Evolutionary conservation across 2,329 filamentous ascomycete species (phyloP), one percentile per base, ranked within the genome.

Genomic region (Didymella arachidicola): DNA sequence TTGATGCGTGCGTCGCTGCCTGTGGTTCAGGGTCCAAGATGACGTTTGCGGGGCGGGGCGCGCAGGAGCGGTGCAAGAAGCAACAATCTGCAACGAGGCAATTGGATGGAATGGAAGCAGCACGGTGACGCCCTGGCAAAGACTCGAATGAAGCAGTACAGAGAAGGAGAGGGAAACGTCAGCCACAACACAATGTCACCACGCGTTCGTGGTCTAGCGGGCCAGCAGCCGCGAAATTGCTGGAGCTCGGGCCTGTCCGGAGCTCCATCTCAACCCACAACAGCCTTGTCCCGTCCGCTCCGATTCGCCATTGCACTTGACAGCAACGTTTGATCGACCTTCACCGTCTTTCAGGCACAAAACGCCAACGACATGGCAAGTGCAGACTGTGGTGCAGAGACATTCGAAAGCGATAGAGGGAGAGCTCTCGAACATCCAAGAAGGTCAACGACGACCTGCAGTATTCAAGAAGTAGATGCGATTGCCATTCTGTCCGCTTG

Each of bases 41-140:
- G 45, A 52, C 53, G 55, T 60, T 65, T 69, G 67, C 68, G 67
- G 64, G 52, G 41, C 39, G 65, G 64, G 52, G 36, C 43, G 38
- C 46, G 54, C 57, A 57, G 60, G 53, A 61, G 55, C 50, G 62
- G 46, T 52, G 52, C 53, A 59, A 62, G 42, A 53, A 42, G 45
- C 45, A 59, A 46, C 39, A 59, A 59, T 59, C 30, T 60, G 47
- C 47, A 55, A 43, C 25, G 46, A 46, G 52, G 57, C 42, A 48
- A 53, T 39, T 44, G 47, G 26, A 30, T 29, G 18, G 26, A 32
- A n/a, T 32, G 14, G 19, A 39, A 44, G 26, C 41, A 45, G 45
- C 46, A 52, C 42, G 46, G 14, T 47, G 44, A 60, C 52, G 26
- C 38, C 51, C 36, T 44, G 47, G 42, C 14, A 29, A 6, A 16